Evolutionary conservation across 1,284 basidiomycete genomes (phyloP), one percentile per base, ranked within the genome.

Genomic region (Crucibulum parvulum): DNA sequence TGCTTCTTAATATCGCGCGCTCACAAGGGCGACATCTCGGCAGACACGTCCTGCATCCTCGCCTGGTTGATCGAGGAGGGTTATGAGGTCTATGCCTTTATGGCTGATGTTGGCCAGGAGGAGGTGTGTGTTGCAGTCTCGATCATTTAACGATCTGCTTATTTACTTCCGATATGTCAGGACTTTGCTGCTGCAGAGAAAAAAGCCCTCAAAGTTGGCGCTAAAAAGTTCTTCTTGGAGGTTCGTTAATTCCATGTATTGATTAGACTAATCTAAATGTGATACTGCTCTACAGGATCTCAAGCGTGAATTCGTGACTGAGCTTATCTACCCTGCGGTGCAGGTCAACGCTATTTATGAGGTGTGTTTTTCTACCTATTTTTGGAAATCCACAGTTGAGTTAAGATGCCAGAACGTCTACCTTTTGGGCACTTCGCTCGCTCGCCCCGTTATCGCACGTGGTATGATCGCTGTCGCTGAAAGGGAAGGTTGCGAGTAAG

Each of bases 261-360:
- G 37, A 8, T 47, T 35, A 7, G 37, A 46, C 36, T 51, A 3
- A 37, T 36, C 18, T 39, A 55, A n/a, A 53, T n/a, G 24, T 51
- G 34, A 16, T 39, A n/a, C 52, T 51, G 46, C 34, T 24, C 34
- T 39, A 11, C 57, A 96, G 93, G 97, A 99, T 78, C 84, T 99
- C 73, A 96, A 91, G 78, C 88, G 93, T 66, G 97, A 99, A 78
- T 99, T 99, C 71, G 87, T 99, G 59, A 95, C 93, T 59, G 93
- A 99, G 77, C 88, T 99, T 70, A 98, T 99, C 76, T 99, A 97
- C 81, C 95, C 97, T 51, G 96, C 97, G 56, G 90, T 99, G 35
- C 97, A 99, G 81, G 95, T 95, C 65, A 99, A 99, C 80, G 95
- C 94, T 79, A 99, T 99, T 81, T 99, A 99, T 81, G 98, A 99